phyloP scores from a whole-genome alignment of 176 grass and related monocot genomes.

The Triticum monococcum region DNA sequence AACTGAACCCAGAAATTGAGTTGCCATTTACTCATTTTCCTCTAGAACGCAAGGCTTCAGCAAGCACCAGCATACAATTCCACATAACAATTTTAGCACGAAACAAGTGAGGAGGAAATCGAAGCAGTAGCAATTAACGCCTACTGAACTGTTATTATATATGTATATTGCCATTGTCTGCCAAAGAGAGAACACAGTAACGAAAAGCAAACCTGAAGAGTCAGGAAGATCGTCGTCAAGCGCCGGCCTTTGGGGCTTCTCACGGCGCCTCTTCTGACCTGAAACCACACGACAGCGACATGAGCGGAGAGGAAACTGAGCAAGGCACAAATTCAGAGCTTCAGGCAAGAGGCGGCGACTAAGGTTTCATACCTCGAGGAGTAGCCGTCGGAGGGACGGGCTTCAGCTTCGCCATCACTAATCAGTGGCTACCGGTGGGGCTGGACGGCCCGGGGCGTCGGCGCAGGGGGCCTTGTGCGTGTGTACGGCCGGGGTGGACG shows the following conservation, averaged over 20 bases:
- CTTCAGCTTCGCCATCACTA: constrained; percentile 35
- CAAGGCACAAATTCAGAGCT: not conserved
- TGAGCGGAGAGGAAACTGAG: not conserved
- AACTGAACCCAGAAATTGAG: not conserved
- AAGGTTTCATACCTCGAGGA: constrained; percentile 4
- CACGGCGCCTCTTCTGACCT: constrained; percentile 16
- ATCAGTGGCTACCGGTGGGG: not conserved
- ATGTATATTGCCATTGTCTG: no score
- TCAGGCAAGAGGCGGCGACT: not conserved
- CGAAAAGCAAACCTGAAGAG: constrained; percentile 11
- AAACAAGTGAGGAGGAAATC: not conserved
- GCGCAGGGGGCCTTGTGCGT: no score
- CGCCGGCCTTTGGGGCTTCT: not conserved
- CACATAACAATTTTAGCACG: not conserved
- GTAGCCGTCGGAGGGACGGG: not conserved
- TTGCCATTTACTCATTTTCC: no score
- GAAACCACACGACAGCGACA: not conserved
- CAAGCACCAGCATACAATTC: not conserved
- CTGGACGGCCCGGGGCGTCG: no score
- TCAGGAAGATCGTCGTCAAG: not conserved
- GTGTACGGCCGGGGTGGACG: no score
- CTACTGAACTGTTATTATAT: not conserved
- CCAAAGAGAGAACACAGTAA: not conserved
- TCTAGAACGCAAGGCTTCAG: no score
- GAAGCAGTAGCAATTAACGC: not conserved